Evolutionary conservation across 164 flowering plant species (phyloP).

Genomic region (Taxillus chinensis): DNA sequence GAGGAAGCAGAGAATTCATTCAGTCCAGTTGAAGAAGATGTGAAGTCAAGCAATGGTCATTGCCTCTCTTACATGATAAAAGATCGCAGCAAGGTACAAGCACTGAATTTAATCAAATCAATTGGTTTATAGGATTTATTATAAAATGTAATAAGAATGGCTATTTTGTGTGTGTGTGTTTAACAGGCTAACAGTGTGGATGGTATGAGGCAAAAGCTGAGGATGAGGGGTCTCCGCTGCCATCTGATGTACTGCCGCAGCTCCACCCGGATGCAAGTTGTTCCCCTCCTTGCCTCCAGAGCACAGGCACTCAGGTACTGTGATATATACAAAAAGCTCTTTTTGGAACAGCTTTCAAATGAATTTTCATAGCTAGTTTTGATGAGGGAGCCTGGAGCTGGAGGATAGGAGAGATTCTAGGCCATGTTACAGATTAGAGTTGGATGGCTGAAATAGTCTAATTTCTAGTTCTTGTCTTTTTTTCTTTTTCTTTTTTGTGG

Average conservation of each 20-base stretch:
- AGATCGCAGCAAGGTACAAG: slow-evolving; percentile 53
- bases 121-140: too few species aligned
- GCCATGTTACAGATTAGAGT: too few species aligned
- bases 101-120: too few species aligned
- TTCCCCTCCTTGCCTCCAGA: slow-evolving; percentile 92
- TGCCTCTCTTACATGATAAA: slow-evolving; percentile 63
- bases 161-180: background rate
- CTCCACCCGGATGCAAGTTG: slow-evolving; percentile 69
- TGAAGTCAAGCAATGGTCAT: slow-evolving; percentile 50
- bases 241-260: slow-evolving; percentile 91
- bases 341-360: too few species aligned
- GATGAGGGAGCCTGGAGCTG: too few species aligned
- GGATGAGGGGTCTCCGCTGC: slow-evolving; percentile 93
- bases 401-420: too few species aligned
- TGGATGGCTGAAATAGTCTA: too few species aligned
- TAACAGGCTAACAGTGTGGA: slow-evolving; percentile 70
- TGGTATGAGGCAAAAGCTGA: slow-evolving; percentile 85
- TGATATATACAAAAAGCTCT: background rate
- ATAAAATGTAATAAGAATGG: too few species aligned
- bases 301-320: slow-evolving; percentile 91
- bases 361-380: too few species aligned
- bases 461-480: too few species aligned
- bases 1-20: slow-evolving; percentile 14
- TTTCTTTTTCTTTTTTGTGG: too few species aligned
- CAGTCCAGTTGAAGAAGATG: slow-evolving; percentile 51